Base-by-base conservation (phyloP, 352 stramenopile genomes). In the Phytopythium kandeliae region DNA sequence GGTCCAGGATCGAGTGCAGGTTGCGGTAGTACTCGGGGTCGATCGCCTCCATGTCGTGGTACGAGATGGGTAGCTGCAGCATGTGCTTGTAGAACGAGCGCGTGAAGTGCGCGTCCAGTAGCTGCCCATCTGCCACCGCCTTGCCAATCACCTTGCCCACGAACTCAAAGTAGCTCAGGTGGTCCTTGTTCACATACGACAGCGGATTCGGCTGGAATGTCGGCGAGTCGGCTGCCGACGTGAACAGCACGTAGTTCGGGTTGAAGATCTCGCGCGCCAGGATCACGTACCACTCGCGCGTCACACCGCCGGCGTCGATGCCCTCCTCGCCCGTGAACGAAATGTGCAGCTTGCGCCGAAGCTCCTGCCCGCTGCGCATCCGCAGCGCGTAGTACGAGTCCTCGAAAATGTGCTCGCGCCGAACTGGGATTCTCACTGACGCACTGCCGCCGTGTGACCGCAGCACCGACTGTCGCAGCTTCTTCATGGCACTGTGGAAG, bases 181-280 rank as follows among this genome's bases (percentile, higher is more conserved):
- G 96, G 66, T 99, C 96, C 26, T 97, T 94, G 67, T 99, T 99
- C 55, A 99, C 97, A 58, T 94, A 98, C 48, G 95, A 99, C 33
- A 99, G 84, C 46, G 96, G 95, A 68, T 99, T 99, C 6, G 97
- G 97, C 67, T 99, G 97, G 71, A 99, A 99, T 10, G 97, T 99
- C 44, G 95, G 96, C 12, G 96, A 98, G 74, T 99, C 97, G 22
- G 97, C 96, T 4, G 96, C 97, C 19, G 96, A 98, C 38, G 96
- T 99, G 75, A 99, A 99, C 1, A 99, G 71, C 51, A 97, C 96
- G 72, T 99, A 99, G 67, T 99, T 99, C 44, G 97, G 96, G 70
- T 99, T 99, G 76, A 99, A 99, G 61, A 99, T 99, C 69, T 99
- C 97, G 58, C 98, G 97, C 4, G 97, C 95, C 28, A 99, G 69